Evolutionary conservation across 768 basidiomycete species (phyloP), one percentile per base, ranked within the genome.

Genomic region (Gloeophyllum trabeum): DNA sequence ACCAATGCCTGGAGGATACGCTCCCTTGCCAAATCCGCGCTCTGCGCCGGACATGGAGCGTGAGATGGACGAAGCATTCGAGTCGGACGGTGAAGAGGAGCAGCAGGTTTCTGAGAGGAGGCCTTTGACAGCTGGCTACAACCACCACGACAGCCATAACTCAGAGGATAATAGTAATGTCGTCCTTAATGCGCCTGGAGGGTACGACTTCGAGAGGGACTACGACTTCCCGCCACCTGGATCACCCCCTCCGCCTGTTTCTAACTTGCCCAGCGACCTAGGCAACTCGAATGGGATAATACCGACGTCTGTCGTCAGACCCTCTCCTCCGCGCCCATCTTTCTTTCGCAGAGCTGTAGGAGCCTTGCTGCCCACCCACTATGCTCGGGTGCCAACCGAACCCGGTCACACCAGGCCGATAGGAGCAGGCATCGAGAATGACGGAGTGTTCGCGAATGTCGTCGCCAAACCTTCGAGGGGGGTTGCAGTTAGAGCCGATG

Each of bases 371-470:
- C 84, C 86, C 2, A 73, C 74, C 10, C 76, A 79, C 46, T 86
- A 87, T 52, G 59, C 69, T 24, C 66, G 61, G 2, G 60, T 76
- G 25, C 70, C 76, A 1, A 68, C 69, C 16, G 62, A 62, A 7
- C 0, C 54, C 57, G 0, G 57, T 59, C 4, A 46, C 54, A 47
- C 46, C 58, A 45, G 54, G 54, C 14, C 36, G 47, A 36, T 56
- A 64, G 87, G 87, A 24, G 79, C 80, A 5, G 87, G 85, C 1
- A 67, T 64, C 14, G 76, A 89, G 23, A 91, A 93, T 53, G 92
- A 96, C 51, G 96, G 96, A 2, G 93, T 98, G 6, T 99, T 97
- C 55, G 80, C 85, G 23, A 99, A 98, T 54, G 78, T 99, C 26
- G 80, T 76, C 50, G 94, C 94, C 1, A 96, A 96, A 58, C 94